Evolutionary conservation across 2,329 filamentous ascomycete species (phyloP).

Genomic region (Phaeoacremonium minimum): DNA sequence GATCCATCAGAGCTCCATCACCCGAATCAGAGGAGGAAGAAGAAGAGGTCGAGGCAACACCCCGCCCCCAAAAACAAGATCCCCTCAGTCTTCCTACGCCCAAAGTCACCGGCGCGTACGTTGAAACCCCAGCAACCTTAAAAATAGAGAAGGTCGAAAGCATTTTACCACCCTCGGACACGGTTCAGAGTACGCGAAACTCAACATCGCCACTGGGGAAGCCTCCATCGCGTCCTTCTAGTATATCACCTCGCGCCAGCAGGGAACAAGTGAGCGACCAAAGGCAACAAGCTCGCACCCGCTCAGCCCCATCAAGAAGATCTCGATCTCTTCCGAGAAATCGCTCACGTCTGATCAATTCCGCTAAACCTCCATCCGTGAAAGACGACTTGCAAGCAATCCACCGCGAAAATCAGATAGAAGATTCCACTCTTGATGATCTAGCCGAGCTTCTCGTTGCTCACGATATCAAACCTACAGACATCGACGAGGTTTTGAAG

Average conservation of each 20-base stretch:
- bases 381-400: constrained; percentile 52
- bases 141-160: constrained; percentile 28
- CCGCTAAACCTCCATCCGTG: constrained; percentile 48
- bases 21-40: constrained; percentile 25
- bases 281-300: constrained; percentile 11
- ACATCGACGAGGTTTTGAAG: constrained; percentile 16
- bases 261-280: no score
- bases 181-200: constrained; percentile 4
- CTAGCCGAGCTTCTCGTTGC: constrained; percentile 44
- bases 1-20: constrained; percentile 48
- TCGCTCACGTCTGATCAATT: constrained; percentile 45
- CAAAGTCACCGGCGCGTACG: constrained; percentile 48
- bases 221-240: background rate
- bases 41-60: constrained; percentile 37
- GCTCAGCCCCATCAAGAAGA: constrained; percentile 23
- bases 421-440: constrained; percentile 57
- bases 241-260: background rate
- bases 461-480: constrained; percentile 9
- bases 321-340: constrained; percentile 36
- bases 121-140: constrained; percentile 49
- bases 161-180: constrained; percentile 4
- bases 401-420: constrained; percentile 46
- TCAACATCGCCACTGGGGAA: background rate
- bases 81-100: constrained; percentile 48
- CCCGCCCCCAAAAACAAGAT: constrained; percentile 37